Conservation (phyloP, 345 rosid genomes). For the Isatis tinctoria region DNA sequence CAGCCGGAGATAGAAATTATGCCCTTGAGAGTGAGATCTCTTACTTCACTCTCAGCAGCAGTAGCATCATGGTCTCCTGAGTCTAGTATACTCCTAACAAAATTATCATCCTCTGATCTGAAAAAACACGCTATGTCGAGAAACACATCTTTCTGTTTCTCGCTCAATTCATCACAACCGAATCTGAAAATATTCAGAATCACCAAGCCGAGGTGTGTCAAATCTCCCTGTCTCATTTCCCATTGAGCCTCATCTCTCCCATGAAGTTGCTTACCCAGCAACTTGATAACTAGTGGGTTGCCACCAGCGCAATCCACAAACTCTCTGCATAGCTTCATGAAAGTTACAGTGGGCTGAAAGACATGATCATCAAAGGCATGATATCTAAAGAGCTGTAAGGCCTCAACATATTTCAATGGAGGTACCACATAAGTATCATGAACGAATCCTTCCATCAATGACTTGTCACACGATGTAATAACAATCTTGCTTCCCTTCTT, state of each 20-base stretch:
- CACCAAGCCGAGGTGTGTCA: no score
- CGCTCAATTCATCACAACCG: no score
- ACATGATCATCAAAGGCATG: background rate
- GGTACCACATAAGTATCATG: background rate
- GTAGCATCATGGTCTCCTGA: background rate
- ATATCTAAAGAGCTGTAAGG: background rate
- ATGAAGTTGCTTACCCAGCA: background rate
- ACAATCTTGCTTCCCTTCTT: slow-evolving; percentile 4
- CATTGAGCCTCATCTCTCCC: background rate
- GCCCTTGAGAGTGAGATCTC: background rate
- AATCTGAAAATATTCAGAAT: background rate
- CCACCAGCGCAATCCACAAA: background rate
- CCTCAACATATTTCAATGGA: background rate
- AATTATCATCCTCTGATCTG: background rate
- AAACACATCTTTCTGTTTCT: no score
- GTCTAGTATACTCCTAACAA: background rate
- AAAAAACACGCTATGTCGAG: no score
- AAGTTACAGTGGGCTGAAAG: background rate
- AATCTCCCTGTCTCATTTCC: background rate
- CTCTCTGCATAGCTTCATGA: background rate
- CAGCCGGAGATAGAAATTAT: background rate
- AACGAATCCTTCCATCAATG: background rate
- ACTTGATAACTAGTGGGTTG: background rate
- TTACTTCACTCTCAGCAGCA: background rate
- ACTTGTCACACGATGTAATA: background rate